phyloP scores from a whole-genome alignment of 805 yeast genomes.

The Schwanniomyces sp. region DNA sequence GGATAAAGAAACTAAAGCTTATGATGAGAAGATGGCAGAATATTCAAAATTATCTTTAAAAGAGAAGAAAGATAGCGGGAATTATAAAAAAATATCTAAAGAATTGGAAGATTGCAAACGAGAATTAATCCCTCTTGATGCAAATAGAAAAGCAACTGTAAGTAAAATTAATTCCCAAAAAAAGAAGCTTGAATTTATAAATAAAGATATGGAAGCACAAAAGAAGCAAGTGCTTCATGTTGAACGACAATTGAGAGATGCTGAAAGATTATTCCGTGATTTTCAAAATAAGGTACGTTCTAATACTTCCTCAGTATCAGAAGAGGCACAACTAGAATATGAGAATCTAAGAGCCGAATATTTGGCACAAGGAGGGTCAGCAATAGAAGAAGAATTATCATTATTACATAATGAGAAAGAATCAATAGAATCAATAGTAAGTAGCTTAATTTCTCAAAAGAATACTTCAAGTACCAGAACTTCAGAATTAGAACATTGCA shows the following conservation, averaged over 20 bases:
- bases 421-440: constrained; percentile 30
- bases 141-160: constrained; percentile 50
- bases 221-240: constrained; percentile 38
- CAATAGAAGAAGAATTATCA: constrained; percentile 50
- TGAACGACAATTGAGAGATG: constrained; percentile 49
- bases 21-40: constrained; percentile 30
- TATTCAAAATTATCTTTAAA: constrained; percentile 48
- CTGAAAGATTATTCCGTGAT: constrained; percentile 26
- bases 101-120: constrained; percentile 47
- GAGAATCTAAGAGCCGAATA: constrained; percentile 56
- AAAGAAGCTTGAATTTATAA: constrained; percentile 49
- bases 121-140: constrained; percentile 59
- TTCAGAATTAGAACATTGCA: constrained; percentile 34
- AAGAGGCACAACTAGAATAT: constrained; percentile 57
- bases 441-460: constrained; percentile 27
- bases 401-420: constrained; percentile 44
- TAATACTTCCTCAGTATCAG: constrained; percentile 34
- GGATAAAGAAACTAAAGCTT: constrained; percentile 24
- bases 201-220: constrained; percentile 56
- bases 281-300: constrained; percentile 24
- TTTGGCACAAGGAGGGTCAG: constrained; percentile 56
- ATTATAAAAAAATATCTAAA: constrained; percentile 32
- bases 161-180: constrained; percentile 48
- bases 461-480: constrained; percentile 39
- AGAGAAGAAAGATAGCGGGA: constrained; percentile 39